phyloP scores from a whole-genome alignment of 768 basidiomycete species.

The Russula vinacea region DNA sequence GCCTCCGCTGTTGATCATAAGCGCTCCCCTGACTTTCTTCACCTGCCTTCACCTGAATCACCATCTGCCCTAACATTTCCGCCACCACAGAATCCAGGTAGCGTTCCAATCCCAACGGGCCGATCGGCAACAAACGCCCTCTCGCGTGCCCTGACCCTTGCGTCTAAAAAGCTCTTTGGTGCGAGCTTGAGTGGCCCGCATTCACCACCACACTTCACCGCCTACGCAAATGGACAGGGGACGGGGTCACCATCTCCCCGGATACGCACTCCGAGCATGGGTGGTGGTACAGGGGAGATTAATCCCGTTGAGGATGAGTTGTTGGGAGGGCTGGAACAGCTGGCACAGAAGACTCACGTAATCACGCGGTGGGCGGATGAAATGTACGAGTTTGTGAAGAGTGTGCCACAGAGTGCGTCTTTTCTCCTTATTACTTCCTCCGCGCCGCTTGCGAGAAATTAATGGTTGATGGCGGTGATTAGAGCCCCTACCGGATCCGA shows the following conservation, averaged over 20 bases:
- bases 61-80: slow-evolving; percentile 52
- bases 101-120: slow-evolving; percentile 59
- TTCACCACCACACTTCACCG: slow-evolving; percentile 37
- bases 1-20: slow-evolving; percentile 51
- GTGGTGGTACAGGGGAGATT: slow-evolving; percentile 32
- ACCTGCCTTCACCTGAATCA: slow-evolving; percentile 32
- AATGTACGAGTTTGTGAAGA: slow-evolving; percentile 87
- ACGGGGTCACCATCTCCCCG: slow-evolving; percentile 32
- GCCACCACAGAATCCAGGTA: slow-evolving; percentile 52
- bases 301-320: slow-evolving; percentile 81
- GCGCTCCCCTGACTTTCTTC: slow-evolving; percentile 36
- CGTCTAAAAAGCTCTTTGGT: slow-evolving; percentile 80
- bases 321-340: slow-evolving; percentile 76
- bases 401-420: slow-evolving; percentile 73
- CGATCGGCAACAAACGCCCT: slow-evolving; percentile 70
- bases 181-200: slow-evolving; percentile 42
- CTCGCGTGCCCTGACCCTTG: slow-evolving; percentile 73
- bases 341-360: slow-evolving; percentile 95
- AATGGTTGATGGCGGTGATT: slow-evolving; percentile 24
- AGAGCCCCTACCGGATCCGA: slow-evolving; percentile 82
- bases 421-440: slow-evolving; percentile 3
- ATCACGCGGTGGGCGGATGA: slow-evolving; percentile 93
- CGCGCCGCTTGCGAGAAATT: neutral
- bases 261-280: slow-evolving; percentile 40
- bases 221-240: slow-evolving; percentile 32